Base-by-base conservation (phyloP, 306 rosid genomes). In the Hippophae tibetana region DNA sequence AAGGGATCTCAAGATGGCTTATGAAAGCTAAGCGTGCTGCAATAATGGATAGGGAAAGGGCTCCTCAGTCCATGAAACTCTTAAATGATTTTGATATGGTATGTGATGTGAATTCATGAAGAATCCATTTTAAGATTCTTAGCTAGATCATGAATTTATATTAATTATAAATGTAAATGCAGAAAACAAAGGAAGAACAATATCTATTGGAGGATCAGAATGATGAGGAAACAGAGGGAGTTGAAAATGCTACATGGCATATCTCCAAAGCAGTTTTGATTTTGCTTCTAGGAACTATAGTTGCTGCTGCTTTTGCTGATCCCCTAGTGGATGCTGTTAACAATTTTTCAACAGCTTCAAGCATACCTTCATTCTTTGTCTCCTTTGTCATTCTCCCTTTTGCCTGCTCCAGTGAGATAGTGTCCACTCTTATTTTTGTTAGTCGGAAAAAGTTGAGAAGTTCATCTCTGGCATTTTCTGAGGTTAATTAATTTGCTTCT, bases 1-100 rank as follows among this genome's bases (percentile, higher is more conserved):
- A 14, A 43, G 80, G 78, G 55, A 74, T 64, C 25, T 51, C 75
- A 41, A 74, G 61, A 58, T 79, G 84, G 78, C 54, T 79, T 48
- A 52, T 51, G 49, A 44, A 52, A 52, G 74, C 69, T 31, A 66
- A 52, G 69, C 74, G 7, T 13, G 69, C 50, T 12, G 54, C 76
- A 27, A 60, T 49, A 43, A 47, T 42, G 49, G 13, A 52, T 25
- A 42, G 66, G 0, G 71, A 58, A 57, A 57, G 42, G 52, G 14
- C 11, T 51, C 46, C 59, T 27, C 52, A 43, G 7, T 52, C 53
- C 7, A 54, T 62, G 61, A 62, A 45, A 54, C 52, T 69, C 7
- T 62, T 69, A 8, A 45, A 47, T 11, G 47, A 69, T 6, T 69
- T 18, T 23, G 64, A 62, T 42, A 7, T 8, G 58, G 59, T 67